Percentiles rank a stretch among this genome's conserved stretches.
Conservation (phyloP, 306 rosid genomes). For the Trifolium fragiferum region DNA sequence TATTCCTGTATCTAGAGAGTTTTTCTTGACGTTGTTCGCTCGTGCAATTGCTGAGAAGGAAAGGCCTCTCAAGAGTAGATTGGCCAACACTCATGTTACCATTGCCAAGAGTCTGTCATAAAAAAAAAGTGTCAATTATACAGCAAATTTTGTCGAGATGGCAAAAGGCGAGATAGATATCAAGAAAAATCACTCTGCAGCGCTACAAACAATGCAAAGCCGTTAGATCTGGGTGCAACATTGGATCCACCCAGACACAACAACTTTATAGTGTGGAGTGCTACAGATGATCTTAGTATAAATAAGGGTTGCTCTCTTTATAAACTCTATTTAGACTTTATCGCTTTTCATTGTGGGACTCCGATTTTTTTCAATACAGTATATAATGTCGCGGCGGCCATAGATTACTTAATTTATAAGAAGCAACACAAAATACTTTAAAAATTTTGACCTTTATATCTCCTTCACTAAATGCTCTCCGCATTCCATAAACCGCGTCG, state of each 20-base stretch:
- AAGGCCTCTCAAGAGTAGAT: constrained; percentile 65
- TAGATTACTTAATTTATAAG: not conserved
- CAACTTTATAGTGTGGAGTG: not conserved
- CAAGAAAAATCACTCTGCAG: too few species aligned
- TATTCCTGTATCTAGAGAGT: constrained; percentile 88
- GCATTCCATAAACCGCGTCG: constrained; percentile 68
- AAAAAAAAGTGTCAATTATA: constrained; percentile 56
- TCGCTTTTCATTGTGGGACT: not conserved
- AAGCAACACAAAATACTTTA: not conserved
- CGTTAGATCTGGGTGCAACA: not conserved
- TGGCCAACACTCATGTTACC: constrained; percentile 50
- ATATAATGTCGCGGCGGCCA: not conserved
- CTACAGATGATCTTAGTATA: not conserved
- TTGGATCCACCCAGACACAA: not conserved
- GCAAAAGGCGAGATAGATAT: constrained; percentile 42
- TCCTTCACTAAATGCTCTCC: constrained; percentile 89
- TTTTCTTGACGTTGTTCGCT: constrained; percentile 83
- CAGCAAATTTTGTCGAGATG: constrained; percentile 47
- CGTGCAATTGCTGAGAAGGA: constrained; percentile 68
- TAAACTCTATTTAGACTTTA: not conserved
- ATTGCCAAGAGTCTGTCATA: constrained; percentile 80
- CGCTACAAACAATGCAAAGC: not conserved
- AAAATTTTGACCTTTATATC: constrained; percentile 79
- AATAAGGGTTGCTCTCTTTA: not conserved
- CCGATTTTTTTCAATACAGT: not conserved